Conservation (phyloP, 768 basidiomycete species). For the Harrya chromipes region DNA sequence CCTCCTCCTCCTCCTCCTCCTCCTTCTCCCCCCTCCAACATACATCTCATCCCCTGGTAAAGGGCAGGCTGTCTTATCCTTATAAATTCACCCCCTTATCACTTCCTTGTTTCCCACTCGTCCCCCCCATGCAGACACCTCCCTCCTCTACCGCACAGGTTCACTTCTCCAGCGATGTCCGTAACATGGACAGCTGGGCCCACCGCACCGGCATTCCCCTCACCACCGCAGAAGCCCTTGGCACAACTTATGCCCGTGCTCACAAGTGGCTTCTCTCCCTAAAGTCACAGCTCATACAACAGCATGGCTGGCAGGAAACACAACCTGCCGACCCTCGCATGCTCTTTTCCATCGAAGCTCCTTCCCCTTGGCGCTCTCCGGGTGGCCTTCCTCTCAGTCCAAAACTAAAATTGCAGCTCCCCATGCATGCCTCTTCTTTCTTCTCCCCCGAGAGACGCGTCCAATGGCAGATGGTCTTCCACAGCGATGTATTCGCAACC, state of each 20-base stretch:
- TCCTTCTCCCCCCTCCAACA: slow-evolving; percentile 16
- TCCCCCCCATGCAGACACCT: slow-evolving; percentile 30
- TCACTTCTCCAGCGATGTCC: slow-evolving; percentile 76
- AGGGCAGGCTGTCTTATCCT: slow-evolving; percentile 24
- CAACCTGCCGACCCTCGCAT: slow-evolving; percentile 61
- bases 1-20: slow-evolving; percentile 24
- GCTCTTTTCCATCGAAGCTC: slow-evolving; percentile 76
- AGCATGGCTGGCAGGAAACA: slow-evolving; percentile 68
- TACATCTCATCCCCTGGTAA: slow-evolving; percentile 32
- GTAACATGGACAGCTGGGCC: slow-evolving; percentile 83
- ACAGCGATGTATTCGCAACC: slow-evolving; percentile 70
- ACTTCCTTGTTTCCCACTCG: neutral
- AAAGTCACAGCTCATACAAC: slow-evolving; percentile 58
- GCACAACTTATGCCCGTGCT: slow-evolving; percentile 75
- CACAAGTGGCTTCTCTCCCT: slow-evolving; percentile 72
- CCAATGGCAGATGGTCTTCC: slow-evolving; percentile 91
- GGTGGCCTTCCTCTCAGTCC: slow-evolving; percentile 76
- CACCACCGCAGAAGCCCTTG: slow-evolving; percentile 79
- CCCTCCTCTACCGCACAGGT: slow-evolving; percentile 52
- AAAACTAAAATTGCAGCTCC: slow-evolving; percentile 67
- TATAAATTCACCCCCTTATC: slow-evolving; percentile 22
- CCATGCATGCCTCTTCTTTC: slow-evolving; percentile 78
- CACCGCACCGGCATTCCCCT: slow-evolving; percentile 74
- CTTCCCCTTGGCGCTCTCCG: slow-evolving; percentile 74
- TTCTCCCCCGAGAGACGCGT: slow-evolving; percentile 81